Conservation (phyloP, 192 early-diverging fungal species). For the Entomortierella lignicola region DNA sequence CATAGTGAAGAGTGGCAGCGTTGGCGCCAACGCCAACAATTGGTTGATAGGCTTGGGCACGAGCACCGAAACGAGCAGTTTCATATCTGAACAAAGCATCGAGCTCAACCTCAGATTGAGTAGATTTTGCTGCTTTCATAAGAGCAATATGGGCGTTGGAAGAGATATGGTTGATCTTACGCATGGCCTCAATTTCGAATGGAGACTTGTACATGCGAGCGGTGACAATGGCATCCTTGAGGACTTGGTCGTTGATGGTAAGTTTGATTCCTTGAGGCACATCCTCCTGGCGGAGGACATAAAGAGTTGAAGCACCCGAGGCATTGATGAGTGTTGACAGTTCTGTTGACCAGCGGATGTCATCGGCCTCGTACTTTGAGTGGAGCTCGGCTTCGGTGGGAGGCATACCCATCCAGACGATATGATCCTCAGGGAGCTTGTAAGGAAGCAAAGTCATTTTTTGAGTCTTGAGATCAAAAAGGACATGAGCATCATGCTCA, state of each 20-base stretch:
- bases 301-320: slow-evolving; percentile 60
- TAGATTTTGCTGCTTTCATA: slow-evolving; percentile 76
- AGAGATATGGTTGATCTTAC: slow-evolving; percentile 79
- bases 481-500: slow-evolving; percentile 79
- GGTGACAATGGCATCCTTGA: slow-evolving; percentile 72
- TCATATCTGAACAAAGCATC: slow-evolving; percentile 84
- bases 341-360: slow-evolving; percentile 71
- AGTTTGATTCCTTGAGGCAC: slow-evolving; percentile 34
- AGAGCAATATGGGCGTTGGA: slow-evolving; percentile 82
- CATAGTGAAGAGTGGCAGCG: slow-evolving; percentile 89
- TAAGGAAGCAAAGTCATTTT: slow-evolving; percentile 78
- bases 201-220: slow-evolving; percentile 87
- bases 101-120: slow-evolving; percentile 78
- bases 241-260: slow-evolving; percentile 33
- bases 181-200: slow-evolving; percentile 83
- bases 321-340: slow-evolving; percentile 59
- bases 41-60: slow-evolving; percentile 85
- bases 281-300: slow-evolving; percentile 62
- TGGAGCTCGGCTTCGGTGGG: slow-evolving; percentile 67
- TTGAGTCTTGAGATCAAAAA: slow-evolving; percentile 76
- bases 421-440: slow-evolving; percentile 73
- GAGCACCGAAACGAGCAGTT: slow-evolving; percentile 71
- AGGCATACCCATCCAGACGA: slow-evolving; percentile 85
- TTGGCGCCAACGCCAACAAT: slow-evolving; percentile 86
- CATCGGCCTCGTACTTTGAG: slow-evolving; percentile 75